Conservation (phyloP, 108 stramenopile genomes). For the Nitzschia inconspicua region DNA sequence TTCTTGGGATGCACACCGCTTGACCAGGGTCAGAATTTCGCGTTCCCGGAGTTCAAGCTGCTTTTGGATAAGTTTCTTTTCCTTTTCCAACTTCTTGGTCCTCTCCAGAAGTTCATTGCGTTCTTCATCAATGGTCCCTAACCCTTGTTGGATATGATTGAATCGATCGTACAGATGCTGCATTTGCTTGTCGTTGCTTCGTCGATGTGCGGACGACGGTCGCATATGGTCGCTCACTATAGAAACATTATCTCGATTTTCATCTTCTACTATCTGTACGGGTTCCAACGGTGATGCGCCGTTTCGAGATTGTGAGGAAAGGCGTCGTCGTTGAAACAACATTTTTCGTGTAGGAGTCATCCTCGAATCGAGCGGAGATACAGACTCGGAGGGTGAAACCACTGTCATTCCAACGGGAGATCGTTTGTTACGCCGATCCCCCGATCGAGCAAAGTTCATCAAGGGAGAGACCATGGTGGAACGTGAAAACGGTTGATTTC, state of each 20-base stretch:
- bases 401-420: slow-evolving; percentile 18
- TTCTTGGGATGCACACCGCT: slow-evolving; percentile 39
- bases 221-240: too few species aligned
- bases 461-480: not conserved
- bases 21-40: slow-evolving; percentile 38
- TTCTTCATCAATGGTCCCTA: slow-evolving; percentile 43
- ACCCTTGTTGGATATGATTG: slow-evolving; percentile 23
- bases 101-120: slow-evolving; percentile 17
- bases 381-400: slow-evolving; percentile 10
- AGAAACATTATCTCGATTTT: not conserved
- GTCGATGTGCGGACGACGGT: too few species aligned
- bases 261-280: not conserved
- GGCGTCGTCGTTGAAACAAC: slow-evolving; percentile 8
- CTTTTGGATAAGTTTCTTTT: slow-evolving; percentile 30
- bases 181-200: slow-evolving; percentile 21
- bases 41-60: slow-evolving; percentile 38
- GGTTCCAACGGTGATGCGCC: not conserved
- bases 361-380: slow-evolving; percentile 3
- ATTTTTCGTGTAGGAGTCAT: slow-evolving; percentile 17
- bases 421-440: not conserved
- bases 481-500: too few species aligned
- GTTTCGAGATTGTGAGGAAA: not conserved
- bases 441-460: not conserved
- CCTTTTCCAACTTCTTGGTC: slow-evolving; percentile 27
- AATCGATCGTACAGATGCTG: slow-evolving; percentile 30